phyloP scores from a whole-genome alignment of 768 basidiomycete species.

The Russula emetica region DNA sequence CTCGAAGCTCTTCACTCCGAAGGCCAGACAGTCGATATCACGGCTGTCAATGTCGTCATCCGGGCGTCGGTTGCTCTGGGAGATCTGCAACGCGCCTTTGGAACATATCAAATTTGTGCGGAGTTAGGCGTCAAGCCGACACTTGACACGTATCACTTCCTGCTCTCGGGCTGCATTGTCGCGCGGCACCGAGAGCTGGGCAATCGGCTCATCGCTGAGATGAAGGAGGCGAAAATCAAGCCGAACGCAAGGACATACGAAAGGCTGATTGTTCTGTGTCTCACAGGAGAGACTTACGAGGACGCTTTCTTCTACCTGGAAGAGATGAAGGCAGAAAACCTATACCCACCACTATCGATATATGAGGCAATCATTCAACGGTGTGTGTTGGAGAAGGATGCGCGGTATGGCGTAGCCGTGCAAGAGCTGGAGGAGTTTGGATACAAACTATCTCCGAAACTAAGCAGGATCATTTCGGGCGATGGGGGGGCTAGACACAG shows the following conservation, averaged over 20 bases:
- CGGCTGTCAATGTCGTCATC: slow-evolving; percentile 63
- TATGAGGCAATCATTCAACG: slow-evolving; percentile 60
- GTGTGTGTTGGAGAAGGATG: slow-evolving; percentile 54
- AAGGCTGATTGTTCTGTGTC: slow-evolving; percentile 61
- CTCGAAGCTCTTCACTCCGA: slow-evolving; percentile 57
- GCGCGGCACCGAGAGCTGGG: slow-evolving; percentile 62
- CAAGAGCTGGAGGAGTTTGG: slow-evolving; percentile 68
- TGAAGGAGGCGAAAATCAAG: slow-evolving; percentile 52
- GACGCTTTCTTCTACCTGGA: slow-evolving; percentile 88
- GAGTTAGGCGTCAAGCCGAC: slow-evolving; percentile 56
- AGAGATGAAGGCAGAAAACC: slow-evolving; percentile 69
- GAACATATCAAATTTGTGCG: slow-evolving; percentile 61
- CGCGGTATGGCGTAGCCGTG: slow-evolving; percentile 58
- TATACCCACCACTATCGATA: slow-evolving; percentile 48
- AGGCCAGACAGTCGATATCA: slow-evolving; percentile 49
- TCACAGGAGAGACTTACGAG: slow-evolving; percentile 71
- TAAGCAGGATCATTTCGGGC: slow-evolving; percentile 35
- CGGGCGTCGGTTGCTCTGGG: slow-evolving; percentile 54
- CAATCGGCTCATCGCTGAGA: slow-evolving; percentile 59
- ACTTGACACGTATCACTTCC: slow-evolving; percentile 61
- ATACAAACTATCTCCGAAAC: slow-evolving; percentile 37
- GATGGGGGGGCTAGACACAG: slow-evolving; percentile 16
- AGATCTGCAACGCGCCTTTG: slow-evolving; percentile 73
- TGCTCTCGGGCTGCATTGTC: slow-evolving; percentile 60
- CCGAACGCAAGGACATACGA: slow-evolving; percentile 62